Conservation (phyloP, 2,329 filamentous ascomycete genomes). For the Fusarium cyanostomum region DNA sequence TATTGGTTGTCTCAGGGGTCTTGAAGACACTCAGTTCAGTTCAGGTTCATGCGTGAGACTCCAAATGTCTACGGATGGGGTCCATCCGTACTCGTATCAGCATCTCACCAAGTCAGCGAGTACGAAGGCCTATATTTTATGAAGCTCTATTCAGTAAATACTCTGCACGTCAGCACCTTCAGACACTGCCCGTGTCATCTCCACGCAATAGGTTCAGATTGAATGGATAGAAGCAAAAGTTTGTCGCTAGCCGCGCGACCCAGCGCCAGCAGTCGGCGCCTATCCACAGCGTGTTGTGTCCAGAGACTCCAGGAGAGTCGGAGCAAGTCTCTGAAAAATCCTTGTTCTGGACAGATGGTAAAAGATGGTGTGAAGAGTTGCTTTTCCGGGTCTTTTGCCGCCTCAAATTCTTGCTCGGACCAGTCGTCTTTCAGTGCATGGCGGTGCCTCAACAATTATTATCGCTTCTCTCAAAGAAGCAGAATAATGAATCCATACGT, state of each 20-base stretch:
- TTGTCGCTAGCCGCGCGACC: slow-evolving; percentile 25
- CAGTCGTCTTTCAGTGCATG: slow-evolving; percentile 9
- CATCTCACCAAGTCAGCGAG: slow-evolving; percentile 19
- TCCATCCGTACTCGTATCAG: slow-evolving; percentile 38
- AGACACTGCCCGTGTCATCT: slow-evolving; percentile 28
- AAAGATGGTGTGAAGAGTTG: not conserved
- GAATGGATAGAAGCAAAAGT: slow-evolving; percentile 17
- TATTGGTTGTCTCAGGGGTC: slow-evolving; percentile 41
- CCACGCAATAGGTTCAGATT: slow-evolving; percentile 11
- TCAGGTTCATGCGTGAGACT: too few relatives aligned
- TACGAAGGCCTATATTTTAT: slow-evolving; percentile 2
- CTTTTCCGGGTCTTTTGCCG: slow-evolving; percentile 1
- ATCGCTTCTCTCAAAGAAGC: slow-evolving; percentile 1
- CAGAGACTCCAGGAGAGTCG: not conserved
- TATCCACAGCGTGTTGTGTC: slow-evolving; percentile 10
- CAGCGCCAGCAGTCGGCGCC: slow-evolving; percentile 20
- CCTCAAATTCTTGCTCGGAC: slow-evolving; percentile 4
- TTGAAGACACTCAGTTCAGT: too few relatives aligned
- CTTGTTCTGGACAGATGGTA: not conserved
- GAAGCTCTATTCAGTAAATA: slow-evolving; percentile 2
- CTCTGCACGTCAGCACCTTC: slow-evolving; percentile 18
- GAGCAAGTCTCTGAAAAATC: slow-evolving; percentile 1
- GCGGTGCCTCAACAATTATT: slow-evolving; percentile 6
- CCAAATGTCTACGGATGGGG: not conserved
- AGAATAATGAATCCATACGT: slow-evolving; percentile 1